Percentiles rank a stretch among this genome's conserved stretches.
Evolutionary conservation across 1,139 yeast species (phyloP).

Genomic region (Candida tunisiensis): DNA sequence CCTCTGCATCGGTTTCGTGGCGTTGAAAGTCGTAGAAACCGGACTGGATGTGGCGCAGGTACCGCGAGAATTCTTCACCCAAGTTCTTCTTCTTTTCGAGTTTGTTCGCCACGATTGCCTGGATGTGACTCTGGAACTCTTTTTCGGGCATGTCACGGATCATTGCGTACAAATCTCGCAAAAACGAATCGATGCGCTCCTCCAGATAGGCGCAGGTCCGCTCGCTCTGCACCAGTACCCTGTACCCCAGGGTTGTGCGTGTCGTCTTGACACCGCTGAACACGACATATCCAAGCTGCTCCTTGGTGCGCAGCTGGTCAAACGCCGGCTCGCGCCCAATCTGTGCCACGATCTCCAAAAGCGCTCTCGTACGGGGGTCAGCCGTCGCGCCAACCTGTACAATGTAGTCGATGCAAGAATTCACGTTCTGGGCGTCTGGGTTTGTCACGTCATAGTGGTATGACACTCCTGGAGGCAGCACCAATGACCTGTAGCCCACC

Average conservation of each 20-base stretch:
- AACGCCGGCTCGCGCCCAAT: conserved; percentile 77
- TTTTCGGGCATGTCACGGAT: conserved; percentile 35
- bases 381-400: conserved; percentile 42
- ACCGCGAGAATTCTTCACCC: conserved; percentile 53
- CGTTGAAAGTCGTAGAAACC: conserved; percentile 64
- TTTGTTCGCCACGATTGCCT: conserved; percentile 48
- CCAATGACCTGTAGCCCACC: conserved; percentile 31
- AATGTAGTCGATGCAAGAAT: conserved; percentile 71
- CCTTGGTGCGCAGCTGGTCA: conserved; percentile 78
- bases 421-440: conserved; percentile 56
- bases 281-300: conserved; percentile 83
- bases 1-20: conserved; percentile 37
- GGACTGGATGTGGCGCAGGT: conserved; percentile 48
- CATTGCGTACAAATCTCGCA: conserved; percentile 27
- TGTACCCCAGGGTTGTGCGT: conserved; percentile 59
- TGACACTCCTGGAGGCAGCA: conserved; percentile 27
- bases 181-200: conserved; percentile 55
- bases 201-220: conserved; percentile 59
- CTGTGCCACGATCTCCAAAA: conserved; percentile 52
- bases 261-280: conserved; percentile 57
- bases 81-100: conserved; percentile 61
- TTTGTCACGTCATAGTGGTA: conserved; percentile 35
- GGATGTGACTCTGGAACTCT: conserved; percentile 52
- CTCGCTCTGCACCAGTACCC: conserved; percentile 79
- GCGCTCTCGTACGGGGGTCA: conserved; percentile 23